A percentile compares a stretch with the other conserved stretches of the same genome.
Conservation (phyloP, 768 basidiomycete genomes). For the Phaffia tasmanica region DNA sequence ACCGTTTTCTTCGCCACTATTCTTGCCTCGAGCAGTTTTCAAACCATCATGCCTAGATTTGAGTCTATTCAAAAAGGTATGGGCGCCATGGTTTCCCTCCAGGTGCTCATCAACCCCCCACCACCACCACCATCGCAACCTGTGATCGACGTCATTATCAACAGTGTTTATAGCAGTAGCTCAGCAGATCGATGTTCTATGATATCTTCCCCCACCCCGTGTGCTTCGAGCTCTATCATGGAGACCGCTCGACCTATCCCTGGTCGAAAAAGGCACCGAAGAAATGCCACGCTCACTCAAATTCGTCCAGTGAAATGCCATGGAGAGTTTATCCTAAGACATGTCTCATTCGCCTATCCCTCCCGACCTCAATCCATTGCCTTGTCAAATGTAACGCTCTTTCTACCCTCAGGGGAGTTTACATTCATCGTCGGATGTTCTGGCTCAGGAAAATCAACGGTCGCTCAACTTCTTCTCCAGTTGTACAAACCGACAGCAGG, state of each 20-base stretch:
- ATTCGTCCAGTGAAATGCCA: constrained; percentile 54
- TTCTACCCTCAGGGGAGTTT: constrained; percentile 58
- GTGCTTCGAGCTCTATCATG: constrained; percentile 13
- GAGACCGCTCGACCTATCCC: constrained; percentile 16
- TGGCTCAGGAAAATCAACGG: constrained; percentile 66
- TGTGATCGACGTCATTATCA: background rate
- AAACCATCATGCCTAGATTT: constrained; percentile 72
- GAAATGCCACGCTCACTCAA: constrained; percentile 44
- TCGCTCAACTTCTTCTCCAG: constrained; percentile 54
- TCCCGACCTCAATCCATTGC: constrained; percentile 55
- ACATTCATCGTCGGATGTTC: constrained; percentile 72
- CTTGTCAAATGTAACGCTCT: constrained; percentile 52
- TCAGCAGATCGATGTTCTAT: background rate
- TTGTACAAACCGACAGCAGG: constrained; percentile 60
- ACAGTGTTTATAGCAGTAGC: background rate
- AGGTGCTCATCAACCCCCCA: constrained; percentile 49
- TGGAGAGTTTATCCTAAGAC: constrained; percentile 57
- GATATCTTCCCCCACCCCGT: constrained; percentile 1
- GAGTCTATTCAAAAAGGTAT: constrained; percentile 73
- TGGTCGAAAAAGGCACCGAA: constrained; percentile 22
- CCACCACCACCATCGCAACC: background rate
- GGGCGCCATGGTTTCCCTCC: constrained; percentile 58
- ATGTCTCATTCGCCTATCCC: constrained; percentile 61
- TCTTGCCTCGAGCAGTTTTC: constrained; percentile 75
- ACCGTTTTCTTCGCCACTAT: constrained; percentile 97